These are phyloP conservation scores for Claviceps cyperi DNA, from an alignment of 2,329 filamentous ascomycete genomes.

Conservation along the genomic window DNA sequence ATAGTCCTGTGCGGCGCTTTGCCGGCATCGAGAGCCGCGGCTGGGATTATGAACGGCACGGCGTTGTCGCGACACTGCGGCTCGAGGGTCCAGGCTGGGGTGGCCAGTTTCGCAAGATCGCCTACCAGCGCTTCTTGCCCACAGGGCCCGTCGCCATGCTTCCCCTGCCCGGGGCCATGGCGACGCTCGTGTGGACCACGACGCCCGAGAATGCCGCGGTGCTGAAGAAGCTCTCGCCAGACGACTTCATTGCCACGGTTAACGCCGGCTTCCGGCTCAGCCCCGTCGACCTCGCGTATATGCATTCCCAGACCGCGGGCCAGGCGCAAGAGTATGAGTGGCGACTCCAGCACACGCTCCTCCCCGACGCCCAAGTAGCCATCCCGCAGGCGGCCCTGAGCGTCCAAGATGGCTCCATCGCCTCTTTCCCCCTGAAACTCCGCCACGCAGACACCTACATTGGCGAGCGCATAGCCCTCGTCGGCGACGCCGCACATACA, in stretches of 20 bases:
- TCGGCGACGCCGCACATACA: conserved; percentile 91
- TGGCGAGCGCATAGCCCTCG: conserved; percentile 74
- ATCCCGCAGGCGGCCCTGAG: conserved; percentile 52
- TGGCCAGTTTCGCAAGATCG: conserved; percentile 48
- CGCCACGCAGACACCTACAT: conserved; percentile 91
- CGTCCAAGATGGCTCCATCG: conserved; percentile 67
- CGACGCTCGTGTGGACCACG: conserved; percentile 90
- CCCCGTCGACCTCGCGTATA: conserved; percentile 65
- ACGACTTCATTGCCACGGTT: conserved; percentile 73
- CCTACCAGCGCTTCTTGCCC: conserved; percentile 90
- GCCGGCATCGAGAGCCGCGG: conserved; percentile 73
- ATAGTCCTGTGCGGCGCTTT: conserved; percentile 83
- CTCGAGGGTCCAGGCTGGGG: conserved; percentile 48
- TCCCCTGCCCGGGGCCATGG: conserved; percentile 68
- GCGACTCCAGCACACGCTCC: conserved; percentile 58
- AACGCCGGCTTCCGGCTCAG: conserved; percentile 84
- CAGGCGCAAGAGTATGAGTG: conserved; percentile 71
- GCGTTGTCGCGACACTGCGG: conserved; percentile 77
- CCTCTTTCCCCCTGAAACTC: conserved; percentile 82
- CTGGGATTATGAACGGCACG: conserved; percentile 87
- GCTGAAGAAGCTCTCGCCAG: conserved; percentile 58
- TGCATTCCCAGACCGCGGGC: conserved; percentile 48
- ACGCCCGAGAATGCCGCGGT: conserved; percentile 64
- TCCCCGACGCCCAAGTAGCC: conserved; percentile 29
- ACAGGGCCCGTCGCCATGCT: conserved; percentile 85